Evolutionary conservation across 139 green algal species (phyloP).

Genomic region (Tetradesmus obliquus): DNA sequence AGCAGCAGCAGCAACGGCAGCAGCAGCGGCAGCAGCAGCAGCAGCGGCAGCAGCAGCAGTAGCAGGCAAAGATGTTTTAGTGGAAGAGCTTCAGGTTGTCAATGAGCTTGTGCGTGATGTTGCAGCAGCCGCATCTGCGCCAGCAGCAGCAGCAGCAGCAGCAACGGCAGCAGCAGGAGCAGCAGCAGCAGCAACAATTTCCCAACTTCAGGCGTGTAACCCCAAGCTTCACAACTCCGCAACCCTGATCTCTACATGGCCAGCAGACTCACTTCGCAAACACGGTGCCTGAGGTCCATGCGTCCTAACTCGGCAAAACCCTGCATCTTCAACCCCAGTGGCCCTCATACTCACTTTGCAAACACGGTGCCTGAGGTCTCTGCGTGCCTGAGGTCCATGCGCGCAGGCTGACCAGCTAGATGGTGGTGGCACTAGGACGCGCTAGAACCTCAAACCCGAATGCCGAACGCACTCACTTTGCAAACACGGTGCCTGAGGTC

Average conservation of each 20-base stretch:
- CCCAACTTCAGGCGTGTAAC: too few species aligned
- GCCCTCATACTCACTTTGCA: constrained; percentile 64
- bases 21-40: too few species aligned
- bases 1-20: too few species aligned
- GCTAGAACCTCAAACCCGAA: neutral
- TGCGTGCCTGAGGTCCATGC: constrained; percentile 41
- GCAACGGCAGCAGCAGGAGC: too few species aligned
- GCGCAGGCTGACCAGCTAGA: constrained; percentile 66
- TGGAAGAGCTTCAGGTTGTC: too few species aligned
- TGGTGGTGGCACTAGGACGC: constrained; percentile 39
- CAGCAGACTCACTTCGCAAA: constrained; percentile 72
- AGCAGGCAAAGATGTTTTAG: neutral
- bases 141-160: too few species aligned
- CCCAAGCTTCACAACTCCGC: too few species aligned
- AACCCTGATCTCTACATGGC: neutral
- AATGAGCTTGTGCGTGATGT: constrained; percentile 60
- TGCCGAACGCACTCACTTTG: constrained; percentile 62
- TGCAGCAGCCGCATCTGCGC: constrained; percentile 5
- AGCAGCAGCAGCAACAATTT: too few species aligned
- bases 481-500: constrained; percentile 71
- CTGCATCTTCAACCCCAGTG: neutral
- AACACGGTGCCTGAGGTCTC: constrained; percentile 69
- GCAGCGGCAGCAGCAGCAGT: neutral
- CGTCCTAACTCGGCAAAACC: constrained; percentile 31
- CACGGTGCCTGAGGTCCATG: constrained; percentile 68